Conservation (phyloP, 352 stramenopile genomes). For the Globisporangium viniferum region DNA sequence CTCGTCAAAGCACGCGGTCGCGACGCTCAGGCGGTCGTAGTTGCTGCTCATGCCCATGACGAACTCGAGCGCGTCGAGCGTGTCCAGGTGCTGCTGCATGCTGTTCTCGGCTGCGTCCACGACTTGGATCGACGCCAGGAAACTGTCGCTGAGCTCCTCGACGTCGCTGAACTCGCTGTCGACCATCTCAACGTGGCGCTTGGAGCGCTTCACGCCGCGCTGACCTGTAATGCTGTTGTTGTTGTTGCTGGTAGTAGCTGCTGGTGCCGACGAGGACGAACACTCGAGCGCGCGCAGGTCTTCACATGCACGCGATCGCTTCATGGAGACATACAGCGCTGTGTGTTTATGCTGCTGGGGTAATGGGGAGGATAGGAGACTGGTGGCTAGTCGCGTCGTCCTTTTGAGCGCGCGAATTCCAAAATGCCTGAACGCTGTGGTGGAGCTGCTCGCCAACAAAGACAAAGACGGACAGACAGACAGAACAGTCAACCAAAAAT, state of each 20-base stretch:
- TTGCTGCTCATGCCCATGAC: conserved; percentile 8
- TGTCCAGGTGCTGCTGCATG: not conserved
- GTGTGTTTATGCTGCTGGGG: not conserved
- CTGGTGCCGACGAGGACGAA: conserved; percentile 19
- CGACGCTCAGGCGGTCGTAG: conserved; percentile 10
- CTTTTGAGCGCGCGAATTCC: conserved; percentile 11
- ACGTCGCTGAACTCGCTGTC: conserved; percentile 10
- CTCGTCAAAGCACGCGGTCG: conserved; percentile 6
- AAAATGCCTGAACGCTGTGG: conserved; percentile 1
- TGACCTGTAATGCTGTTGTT: conserved; percentile 6
- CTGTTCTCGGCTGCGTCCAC: not conserved
- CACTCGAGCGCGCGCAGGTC: conserved; percentile 58
- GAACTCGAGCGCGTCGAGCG: conserved; percentile 7
- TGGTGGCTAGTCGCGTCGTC: conserved; percentile 10
- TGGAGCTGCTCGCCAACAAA: not conserved
- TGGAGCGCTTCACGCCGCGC: conserved; percentile 15
- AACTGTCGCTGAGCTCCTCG: conserved; percentile 12
- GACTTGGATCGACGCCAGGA: conserved; percentile 5
- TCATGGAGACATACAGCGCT: conserved; percentile 33
- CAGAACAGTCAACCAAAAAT: not conserved
- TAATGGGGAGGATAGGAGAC: not conserved
- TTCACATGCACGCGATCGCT: conserved; percentile 67
- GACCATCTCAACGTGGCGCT: conserved; percentile 11
- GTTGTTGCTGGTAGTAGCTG: conserved; percentile 1
- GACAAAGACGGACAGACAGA: not conserved